Evolutionary conservation across 139 green algal genomes (phyloP).

Genomic region (Trebouxia sp.): DNA sequence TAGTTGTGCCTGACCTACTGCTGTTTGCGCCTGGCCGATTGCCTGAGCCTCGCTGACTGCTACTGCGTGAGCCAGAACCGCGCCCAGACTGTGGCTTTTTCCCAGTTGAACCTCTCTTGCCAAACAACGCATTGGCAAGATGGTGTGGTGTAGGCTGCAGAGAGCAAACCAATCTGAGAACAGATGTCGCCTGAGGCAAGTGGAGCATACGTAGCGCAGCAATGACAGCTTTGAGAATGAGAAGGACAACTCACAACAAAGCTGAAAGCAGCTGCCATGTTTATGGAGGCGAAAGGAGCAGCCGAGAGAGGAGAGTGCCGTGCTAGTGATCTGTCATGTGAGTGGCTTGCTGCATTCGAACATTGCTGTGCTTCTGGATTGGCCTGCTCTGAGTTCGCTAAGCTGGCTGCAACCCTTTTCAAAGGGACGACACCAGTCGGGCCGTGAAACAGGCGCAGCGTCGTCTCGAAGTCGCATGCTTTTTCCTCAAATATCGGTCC

Average conservation of each 20-base stretch:
- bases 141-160: slow-evolving; percentile 16
- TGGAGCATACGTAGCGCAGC: no score
- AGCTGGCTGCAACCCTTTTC: not conserved
- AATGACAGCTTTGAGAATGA: no score
- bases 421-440: slow-evolving; percentile 53
- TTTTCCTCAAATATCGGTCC: not conserved
- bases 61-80: no score
- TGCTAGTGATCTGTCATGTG: not conserved
- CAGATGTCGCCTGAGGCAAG: not conserved
- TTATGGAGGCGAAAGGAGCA: not conserved
- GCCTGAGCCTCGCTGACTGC: no score
- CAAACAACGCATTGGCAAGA: slow-evolving; percentile 5
- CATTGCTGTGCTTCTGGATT: not conserved
- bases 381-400: not conserved
- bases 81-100: no score
- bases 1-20: not conserved
- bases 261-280: not conserved
- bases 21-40: no score
- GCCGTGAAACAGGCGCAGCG: slow-evolving; percentile 68
- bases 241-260: slow-evolving; percentile 7
- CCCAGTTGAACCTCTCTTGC: not conserved
- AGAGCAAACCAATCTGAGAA: not conserved
- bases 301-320: not conserved
- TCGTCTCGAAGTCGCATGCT: slow-evolving; percentile 13
- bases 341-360: no score